Percentiles rank a stretch among this genome's conserved stretches.
Conservation (phyloP, 2,329 filamentous ascomycete species). For the Mycocentrospora acerina region DNA sequence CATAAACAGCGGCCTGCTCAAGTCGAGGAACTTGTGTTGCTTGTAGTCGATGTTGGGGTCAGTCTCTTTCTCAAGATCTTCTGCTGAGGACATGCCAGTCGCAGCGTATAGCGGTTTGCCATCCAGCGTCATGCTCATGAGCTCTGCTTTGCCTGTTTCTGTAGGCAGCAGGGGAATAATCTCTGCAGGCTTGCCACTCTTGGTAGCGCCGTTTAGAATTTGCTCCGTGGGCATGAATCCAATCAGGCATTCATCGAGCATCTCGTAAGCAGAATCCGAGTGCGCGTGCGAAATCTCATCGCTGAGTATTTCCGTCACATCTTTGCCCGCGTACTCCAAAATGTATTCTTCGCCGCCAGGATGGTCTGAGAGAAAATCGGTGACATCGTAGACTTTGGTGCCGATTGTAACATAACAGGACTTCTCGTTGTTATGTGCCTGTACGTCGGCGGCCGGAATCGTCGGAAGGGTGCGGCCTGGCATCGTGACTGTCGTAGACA, state of each 20-base stretch:
- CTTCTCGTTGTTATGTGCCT: conserved; percentile 73
- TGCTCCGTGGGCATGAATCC: conserved; percentile 73
- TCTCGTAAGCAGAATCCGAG: conserved; percentile 92
- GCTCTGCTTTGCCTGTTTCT: conserved; percentile 50
- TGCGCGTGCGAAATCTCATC: conserved; percentile 83
- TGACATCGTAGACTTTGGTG: conserved; percentile 91
- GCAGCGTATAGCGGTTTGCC: conserved; percentile 53
- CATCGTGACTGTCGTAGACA: conserved; percentile 55
- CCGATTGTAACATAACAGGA: conserved; percentile 94
- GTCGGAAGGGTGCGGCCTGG: conserved; percentile 80
- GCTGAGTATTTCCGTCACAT: conserved; percentile 78
- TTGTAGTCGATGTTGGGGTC: conserved; percentile 76
- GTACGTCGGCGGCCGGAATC: conserved; percentile 77
- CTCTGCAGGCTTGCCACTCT: conserved; percentile 50
- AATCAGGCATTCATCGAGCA: conserved; percentile 82
- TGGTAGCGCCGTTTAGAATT: conserved; percentile 52
- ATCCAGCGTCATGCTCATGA: conserved; percentile 52
- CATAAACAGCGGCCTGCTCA: conserved; percentile 78
- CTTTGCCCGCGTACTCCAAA: conserved; percentile 85
- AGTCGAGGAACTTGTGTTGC: conserved; percentile 89
- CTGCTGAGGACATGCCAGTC: conserved; percentile 87
- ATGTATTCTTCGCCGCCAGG: conserved; percentile 88
- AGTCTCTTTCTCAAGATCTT: conserved; percentile 85
- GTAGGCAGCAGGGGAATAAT: conserved; percentile 57
- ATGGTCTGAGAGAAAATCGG: conserved; percentile 85